These are phyloP conservation scores for Blastobotrys americana DNA, from an alignment of 805 yeast species.

Conservation along the genomic window DNA sequence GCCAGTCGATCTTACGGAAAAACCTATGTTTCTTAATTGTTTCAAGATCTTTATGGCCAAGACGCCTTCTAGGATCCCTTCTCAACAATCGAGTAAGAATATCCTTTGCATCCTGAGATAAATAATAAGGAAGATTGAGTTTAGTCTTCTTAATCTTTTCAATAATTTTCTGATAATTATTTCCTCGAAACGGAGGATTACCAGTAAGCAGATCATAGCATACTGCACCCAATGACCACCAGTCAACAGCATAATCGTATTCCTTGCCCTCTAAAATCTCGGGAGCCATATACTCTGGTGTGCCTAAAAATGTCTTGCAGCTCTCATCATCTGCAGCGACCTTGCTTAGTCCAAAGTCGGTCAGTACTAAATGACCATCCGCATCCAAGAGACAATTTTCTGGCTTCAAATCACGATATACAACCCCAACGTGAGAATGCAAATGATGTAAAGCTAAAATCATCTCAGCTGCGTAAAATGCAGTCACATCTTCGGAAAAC, in stretches of 20 bases:
- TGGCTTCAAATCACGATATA: constrained; percentile 83
- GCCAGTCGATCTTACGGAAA: constrained; percentile 74
- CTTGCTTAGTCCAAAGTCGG: constrained; percentile 74
- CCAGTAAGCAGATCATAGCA: constrained; percentile 76
- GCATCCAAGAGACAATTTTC: constrained; percentile 77
- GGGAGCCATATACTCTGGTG: constrained; percentile 86
- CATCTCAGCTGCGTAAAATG: constrained; percentile 76
- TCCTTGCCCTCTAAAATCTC: constrained; percentile 72
- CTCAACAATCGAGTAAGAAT: constrained; percentile 56
- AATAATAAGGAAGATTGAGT: constrained; percentile 62
- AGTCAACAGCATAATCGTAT: constrained; percentile 75
- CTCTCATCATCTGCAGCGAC: constrained; percentile 36
- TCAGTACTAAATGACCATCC: constrained; percentile 71
- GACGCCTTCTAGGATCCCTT: constrained; percentile 61
- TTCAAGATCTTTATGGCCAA: constrained; percentile 50
- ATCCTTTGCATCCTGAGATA: constrained; percentile 76
- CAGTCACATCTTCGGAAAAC: constrained; percentile 56
- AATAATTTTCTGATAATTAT: constrained; percentile 64
- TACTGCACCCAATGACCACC: constrained; percentile 89
- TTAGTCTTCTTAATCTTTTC: constrained; percentile 64
- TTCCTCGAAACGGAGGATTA: constrained; percentile 83
- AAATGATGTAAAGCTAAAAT: constrained; percentile 69
- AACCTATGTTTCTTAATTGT: constrained; percentile 57
- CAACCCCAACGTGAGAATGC: constrained; percentile 65
- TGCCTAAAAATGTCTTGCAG: constrained; percentile 59